Evolutionary conservation across 2,329 filamentous ascomycete species (phyloP).

Genomic region (Sarocladiaceae sp.): DNA sequence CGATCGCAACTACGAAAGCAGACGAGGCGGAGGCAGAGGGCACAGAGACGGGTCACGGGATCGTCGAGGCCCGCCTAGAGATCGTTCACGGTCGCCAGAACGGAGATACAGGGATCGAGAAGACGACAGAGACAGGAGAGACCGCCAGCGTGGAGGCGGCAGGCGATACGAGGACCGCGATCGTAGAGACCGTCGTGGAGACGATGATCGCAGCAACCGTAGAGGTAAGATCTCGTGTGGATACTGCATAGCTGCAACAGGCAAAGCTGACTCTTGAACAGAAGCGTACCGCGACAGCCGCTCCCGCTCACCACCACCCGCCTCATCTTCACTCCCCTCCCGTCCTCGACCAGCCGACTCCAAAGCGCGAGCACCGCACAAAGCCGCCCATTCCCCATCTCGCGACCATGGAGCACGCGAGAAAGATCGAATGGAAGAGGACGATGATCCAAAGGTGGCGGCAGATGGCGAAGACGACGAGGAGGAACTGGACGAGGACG

Average conservation of each 20-base stretch:
- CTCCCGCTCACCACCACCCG: background rate
- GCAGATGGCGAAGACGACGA: slow-evolving; percentile 23
- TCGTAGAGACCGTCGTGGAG: slow-evolving; percentile 11
- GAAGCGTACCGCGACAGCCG: background rate
- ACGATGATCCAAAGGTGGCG: slow-evolving; percentile 16
- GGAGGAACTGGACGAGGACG: slow-evolving; percentile 55
- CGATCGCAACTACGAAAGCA: slow-evolving; percentile 24
- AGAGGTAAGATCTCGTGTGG: slow-evolving; percentile 16
- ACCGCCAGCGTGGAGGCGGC: background rate
- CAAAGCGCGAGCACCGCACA: background rate
- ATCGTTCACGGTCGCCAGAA: slow-evolving; percentile 26
- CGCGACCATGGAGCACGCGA: slow-evolving; percentile 9
- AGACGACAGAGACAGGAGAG: slow-evolving; percentile 10
- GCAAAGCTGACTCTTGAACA: background rate
- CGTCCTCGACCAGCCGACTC: slow-evolving; percentile 1
- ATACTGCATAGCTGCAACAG: no score
- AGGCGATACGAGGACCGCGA: slow-evolving; percentile 11
- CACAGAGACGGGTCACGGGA: slow-evolving; percentile 30
- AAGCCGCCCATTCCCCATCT: slow-evolving; percentile 10
- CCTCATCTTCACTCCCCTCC: slow-evolving; percentile 1
- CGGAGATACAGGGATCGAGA: slow-evolving; percentile 26
- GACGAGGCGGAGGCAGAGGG: slow-evolving; percentile 24
- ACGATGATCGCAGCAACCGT: slow-evolving; percentile 19
- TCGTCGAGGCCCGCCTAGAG: slow-evolving; percentile 19
- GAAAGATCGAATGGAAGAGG: slow-evolving; percentile 21